These are phyloP conservation scores for Paecilomyces sp. DNA, from an alignment of 2,329 filamentous ascomycete species.

Conservation along the genomic window DNA sequence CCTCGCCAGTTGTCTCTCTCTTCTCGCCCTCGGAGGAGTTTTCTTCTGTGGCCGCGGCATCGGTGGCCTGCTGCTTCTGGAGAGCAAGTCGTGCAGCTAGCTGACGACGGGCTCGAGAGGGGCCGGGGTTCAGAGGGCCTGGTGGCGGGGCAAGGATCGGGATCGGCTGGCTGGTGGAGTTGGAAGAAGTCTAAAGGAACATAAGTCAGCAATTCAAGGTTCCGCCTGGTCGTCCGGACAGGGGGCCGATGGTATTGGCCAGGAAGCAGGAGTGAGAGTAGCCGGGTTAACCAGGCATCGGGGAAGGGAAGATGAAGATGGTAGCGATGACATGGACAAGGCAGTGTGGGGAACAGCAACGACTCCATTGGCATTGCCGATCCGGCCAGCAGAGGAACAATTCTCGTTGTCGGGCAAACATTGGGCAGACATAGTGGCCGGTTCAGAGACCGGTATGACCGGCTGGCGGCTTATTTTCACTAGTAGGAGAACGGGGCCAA, in stretches of 20 bases:
- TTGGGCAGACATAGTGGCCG: constrained; percentile 4
- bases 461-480: constrained; percentile 9
- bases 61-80: constrained; percentile 58
- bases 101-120: constrained; percentile 78
- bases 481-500: constrained; percentile 10
- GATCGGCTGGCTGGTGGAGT: constrained; percentile 33
- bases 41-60: constrained; percentile 25
- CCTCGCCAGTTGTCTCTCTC: constrained; percentile 3
- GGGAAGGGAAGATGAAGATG: neutral
- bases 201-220: constrained; percentile 10
- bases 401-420: constrained; percentile 1
- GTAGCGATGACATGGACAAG: neutral
- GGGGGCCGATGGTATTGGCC: neutral
- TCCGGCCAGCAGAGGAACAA: neutral
- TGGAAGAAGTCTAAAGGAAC: constrained; percentile 5
- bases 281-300: neutral
- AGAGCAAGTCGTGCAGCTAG: constrained; percentile 80
- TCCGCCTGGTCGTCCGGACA: neutral
- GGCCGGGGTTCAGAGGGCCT: constrained; percentile 74
- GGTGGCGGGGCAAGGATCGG: constrained; percentile 50
- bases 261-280: neutral
- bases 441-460: constrained; percentile 2
- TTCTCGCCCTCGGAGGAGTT: constrained; percentile 18
- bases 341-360: neutral
- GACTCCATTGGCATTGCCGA: neutral